A percentile compares a stretch with the other conserved stretches of the same genome.
phyloP scores from a whole-genome alignment of 495 filamentous ascomycete species.

The Penicillium coffeae region DNA sequence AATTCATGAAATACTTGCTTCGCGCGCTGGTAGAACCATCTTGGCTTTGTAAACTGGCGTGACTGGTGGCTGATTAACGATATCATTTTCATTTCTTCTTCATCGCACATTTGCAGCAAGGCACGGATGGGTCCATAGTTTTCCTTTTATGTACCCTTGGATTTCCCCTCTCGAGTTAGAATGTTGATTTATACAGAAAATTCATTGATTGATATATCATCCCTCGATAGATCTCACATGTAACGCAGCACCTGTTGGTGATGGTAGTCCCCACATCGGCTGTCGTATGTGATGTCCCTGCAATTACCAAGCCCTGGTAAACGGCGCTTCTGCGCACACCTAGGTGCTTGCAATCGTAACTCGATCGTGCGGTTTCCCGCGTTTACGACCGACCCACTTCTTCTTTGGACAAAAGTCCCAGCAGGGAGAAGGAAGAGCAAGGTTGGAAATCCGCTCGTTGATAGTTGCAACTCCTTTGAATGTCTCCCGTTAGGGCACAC shows the following conservation, averaged over 20 bases:
- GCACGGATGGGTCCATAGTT: conserved; percentile 9
- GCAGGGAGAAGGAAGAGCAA: no score
- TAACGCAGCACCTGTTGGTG: conserved; percentile 3
- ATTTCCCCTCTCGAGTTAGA: conserved; percentile 10
- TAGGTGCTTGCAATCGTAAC: no score
- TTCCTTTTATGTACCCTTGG: conserved; percentile 2
- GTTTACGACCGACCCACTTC: no score
- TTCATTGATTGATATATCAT: conserved; percentile 12
- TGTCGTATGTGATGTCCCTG: no score
- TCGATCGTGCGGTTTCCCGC: no score
- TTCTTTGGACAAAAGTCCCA: no score
- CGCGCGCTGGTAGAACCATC: conserved; percentile 3
- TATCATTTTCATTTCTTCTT: neutral
- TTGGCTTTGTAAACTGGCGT: conserved; percentile 10
- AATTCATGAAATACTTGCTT: neutral
- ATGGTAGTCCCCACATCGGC: no score
- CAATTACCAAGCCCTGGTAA: no score
- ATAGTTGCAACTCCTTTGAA: no score
- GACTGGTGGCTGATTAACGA: conserved; percentile 10
- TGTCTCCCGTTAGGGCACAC: no score
- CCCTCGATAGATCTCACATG: neutral
- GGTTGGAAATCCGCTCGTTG: no score
- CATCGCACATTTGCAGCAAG: conserved; percentile 10
- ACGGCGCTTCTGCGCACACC: no score
- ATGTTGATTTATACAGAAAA: conserved; percentile 19